A percentile compares a stretch with the other conserved stretches of the same genome.
phyloP scores from a whole-genome alignment of 164 flowering plant genomes.

The Cinnamomum micranthum region DNA sequence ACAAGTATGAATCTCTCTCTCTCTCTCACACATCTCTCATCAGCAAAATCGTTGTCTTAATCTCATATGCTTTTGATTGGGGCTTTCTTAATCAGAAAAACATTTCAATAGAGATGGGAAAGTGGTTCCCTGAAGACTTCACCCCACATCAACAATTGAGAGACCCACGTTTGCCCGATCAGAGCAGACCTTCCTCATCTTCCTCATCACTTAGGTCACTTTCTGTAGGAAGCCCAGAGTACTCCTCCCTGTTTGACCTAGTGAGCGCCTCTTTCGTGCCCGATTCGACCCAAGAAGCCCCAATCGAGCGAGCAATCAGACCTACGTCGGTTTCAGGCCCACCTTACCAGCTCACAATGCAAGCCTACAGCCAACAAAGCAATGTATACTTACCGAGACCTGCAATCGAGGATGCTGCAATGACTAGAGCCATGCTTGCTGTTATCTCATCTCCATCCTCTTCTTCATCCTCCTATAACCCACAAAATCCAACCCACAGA shows the following conservation, averaged over 20 bases:
- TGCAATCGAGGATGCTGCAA: slow-evolving; percentile 39
- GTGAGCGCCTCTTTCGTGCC: slow-evolving; percentile 19
- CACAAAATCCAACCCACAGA: neutral
- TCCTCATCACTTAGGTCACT: slow-evolving; percentile 55
- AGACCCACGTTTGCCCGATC: slow-evolving; percentile 21
- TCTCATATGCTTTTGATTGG: neutral
- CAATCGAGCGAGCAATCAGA: slow-evolving; percentile 11
- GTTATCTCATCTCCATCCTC: slow-evolving; percentile 55
- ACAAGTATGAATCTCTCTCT: slow-evolving; percentile 28
- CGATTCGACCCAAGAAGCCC: slow-evolving; percentile 10
- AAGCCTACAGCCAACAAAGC: slow-evolving; percentile 12
- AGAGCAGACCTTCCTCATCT: slow-evolving; percentile 47
- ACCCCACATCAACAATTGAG: slow-evolving; percentile 10
- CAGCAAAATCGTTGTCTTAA: neutral
- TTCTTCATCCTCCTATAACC: slow-evolving; percentile 14
- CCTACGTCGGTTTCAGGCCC: slow-evolving; percentile 7
- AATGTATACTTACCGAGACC: slow-evolving; percentile 23
- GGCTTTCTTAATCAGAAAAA: slow-evolving; percentile 25
- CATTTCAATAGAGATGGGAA: slow-evolving; percentile 42
- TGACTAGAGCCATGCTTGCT: slow-evolving; percentile 60
- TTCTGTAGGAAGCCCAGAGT: slow-evolving; percentile 57
- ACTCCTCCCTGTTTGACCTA: slow-evolving; percentile 34
- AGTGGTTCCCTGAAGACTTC: slow-evolving; percentile 36
- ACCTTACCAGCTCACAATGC: slow-evolving; percentile 19
- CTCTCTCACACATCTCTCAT: neutral